phyloP scores from a whole-genome alignment of 164 flowering plant species.

The Kingdonia uniflora region DNA sequence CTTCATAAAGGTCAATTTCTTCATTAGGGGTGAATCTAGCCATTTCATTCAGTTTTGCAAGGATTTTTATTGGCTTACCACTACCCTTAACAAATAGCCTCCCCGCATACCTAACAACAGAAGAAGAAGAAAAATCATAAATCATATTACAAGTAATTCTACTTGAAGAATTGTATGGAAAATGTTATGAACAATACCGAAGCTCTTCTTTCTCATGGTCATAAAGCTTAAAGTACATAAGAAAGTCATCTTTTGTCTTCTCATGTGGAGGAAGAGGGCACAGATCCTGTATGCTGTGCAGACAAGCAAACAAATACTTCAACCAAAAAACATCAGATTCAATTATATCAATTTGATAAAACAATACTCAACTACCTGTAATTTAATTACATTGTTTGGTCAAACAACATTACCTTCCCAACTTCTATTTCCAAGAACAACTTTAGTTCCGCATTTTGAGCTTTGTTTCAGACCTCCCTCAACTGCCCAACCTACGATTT shows the following conservation, averaged over 20 bases:
- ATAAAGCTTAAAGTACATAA: conserved; percentile 73
- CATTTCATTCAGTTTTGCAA: conserved; percentile 48
- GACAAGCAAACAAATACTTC: too few species aligned
- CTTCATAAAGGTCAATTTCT: conserved; percentile 68
- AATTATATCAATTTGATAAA: not conserved
- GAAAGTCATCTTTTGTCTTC: conserved; percentile 71
- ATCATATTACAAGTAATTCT: conserved; percentile 1
- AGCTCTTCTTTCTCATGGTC: conserved; percentile 66
- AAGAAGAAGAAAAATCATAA: conserved; percentile 1
- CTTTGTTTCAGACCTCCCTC: conserved; percentile 60
- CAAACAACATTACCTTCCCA: conserved; percentile 39
- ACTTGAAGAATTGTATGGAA: not conserved
- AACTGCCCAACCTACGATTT: conserved; percentile 61
- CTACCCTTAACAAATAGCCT: conserved; percentile 52
- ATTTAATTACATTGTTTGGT: not conserved
- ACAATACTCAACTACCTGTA: not conserved
- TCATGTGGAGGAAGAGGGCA: conserved; percentile 56
- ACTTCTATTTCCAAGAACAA: conserved; percentile 62
- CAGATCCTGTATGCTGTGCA: conserved; percentile 36
- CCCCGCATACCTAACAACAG: conserved; percentile 39
- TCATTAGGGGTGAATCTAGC: conserved; percentile 51
- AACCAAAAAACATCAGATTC: too few species aligned
- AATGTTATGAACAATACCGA: conserved; percentile 26
- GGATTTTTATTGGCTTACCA: conserved; percentile 47
- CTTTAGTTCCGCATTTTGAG: conserved; percentile 65